Conservation (phyloP, 1,139 yeast species). For the Lodderomyces margitis region DNA sequence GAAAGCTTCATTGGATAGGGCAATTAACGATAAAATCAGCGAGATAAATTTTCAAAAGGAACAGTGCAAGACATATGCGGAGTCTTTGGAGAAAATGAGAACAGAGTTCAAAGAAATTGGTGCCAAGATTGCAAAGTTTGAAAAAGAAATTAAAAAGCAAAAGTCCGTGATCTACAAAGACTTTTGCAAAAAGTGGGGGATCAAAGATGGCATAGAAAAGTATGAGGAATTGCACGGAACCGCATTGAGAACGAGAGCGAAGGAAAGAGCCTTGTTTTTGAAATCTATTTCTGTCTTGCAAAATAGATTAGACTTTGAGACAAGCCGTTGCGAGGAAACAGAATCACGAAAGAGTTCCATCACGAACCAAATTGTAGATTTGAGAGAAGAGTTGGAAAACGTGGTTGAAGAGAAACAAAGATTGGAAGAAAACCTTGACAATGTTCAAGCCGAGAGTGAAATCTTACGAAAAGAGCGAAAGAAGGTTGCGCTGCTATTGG, state of each 20-base stretch:
- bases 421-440: conserved; percentile 40
- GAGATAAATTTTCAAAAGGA: conserved; percentile 55
- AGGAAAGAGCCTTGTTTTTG: conserved; percentile 60
- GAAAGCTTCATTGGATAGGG: conserved; percentile 48
- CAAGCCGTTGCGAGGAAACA: conserved; percentile 53
- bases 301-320: conserved; percentile 65
- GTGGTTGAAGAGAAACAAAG: conserved; percentile 29
- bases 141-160: conserved; percentile 30
- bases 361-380: conserved; percentile 27
- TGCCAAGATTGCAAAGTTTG: conserved; percentile 23
- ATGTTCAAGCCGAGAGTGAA: conserved; percentile 50
- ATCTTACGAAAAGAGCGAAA: conserved; percentile 39
- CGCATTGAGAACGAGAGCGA: conserved; percentile 55
- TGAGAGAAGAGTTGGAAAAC: conserved; percentile 33
- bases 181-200: conserved; percentile 56
- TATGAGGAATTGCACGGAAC: conserved; percentile 71
- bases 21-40: conserved; percentile 49
- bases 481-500: conserved; percentile 23
- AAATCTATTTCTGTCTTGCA: conserved; percentile 61
- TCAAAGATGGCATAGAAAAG: conserved; percentile 53
- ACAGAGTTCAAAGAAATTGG: conserved; percentile 30
- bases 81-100: conserved; percentile 20
- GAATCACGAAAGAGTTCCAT: conserved; percentile 41
- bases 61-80: conserved; percentile 17
- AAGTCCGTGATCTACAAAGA: conserved; percentile 48